Percentiles rank a stretch among this genome's conserved stretches.
These are phyloP conservation scores for Capsaspora owczarzaki DNA, from an alignment of 78 protist species.

Conservation along the genomic window DNA sequence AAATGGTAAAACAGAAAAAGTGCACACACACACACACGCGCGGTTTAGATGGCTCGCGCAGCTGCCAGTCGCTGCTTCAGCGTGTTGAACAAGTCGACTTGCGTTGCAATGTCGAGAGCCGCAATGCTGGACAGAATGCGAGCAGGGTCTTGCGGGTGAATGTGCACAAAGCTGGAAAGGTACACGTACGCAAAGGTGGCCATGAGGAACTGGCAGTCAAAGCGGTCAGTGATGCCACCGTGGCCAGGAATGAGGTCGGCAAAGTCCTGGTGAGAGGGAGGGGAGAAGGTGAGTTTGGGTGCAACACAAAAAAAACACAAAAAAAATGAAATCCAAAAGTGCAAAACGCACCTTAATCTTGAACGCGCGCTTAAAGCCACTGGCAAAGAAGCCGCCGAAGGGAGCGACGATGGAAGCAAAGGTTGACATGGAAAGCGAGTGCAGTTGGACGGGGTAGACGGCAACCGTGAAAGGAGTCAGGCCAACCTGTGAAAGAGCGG, in stretches of 20 bases:
- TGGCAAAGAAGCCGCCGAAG: slow-evolving; percentile 94
- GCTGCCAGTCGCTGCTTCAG: no score
- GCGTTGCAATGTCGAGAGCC: no score
- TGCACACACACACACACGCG: no score
- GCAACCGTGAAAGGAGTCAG: not conserved
- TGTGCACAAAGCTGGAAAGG: slow-evolving; percentile 28
- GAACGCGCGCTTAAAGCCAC: slow-evolving; percentile 90
- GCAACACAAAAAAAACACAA: not conserved
- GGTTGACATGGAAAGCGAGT: slow-evolving; percentile 62
- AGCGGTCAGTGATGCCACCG: slow-evolving; percentile 91
- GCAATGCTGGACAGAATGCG: no score
- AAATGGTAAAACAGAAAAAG: no score
- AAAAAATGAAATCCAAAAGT: not conserved
- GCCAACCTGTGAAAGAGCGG: not conserved
- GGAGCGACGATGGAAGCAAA: slow-evolving; percentile 90
- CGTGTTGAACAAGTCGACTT: no score
- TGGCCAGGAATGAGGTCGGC: slow-evolving; percentile 89
- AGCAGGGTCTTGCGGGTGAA: not conserved
- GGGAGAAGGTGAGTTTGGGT: not conserved
- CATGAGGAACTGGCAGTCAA: slow-evolving; percentile 87
- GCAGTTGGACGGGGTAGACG: slow-evolving; percentile 58
- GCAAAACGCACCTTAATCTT: slow-evolving; percentile 55
- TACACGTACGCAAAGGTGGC: slow-evolving; percentile 67
- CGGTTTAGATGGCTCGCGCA: no score
- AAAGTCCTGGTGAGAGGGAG: slow-evolving; percentile 55